Evolutionary conservation across 2,329 filamentous ascomycete genomes (phyloP).

Genomic region (Alternaria angustiovoidea): DNA sequence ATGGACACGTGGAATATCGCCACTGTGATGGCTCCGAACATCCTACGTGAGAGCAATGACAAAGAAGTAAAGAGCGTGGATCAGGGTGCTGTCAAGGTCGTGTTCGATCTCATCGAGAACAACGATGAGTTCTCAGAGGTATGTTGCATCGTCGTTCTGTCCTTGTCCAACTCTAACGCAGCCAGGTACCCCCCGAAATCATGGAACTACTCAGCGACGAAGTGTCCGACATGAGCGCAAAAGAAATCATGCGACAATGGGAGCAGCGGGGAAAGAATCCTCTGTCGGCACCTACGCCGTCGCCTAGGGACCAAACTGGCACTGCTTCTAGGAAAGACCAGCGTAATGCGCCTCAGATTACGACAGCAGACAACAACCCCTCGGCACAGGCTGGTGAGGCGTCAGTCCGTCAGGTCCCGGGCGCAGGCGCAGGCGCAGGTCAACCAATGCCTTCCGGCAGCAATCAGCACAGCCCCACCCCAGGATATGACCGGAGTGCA

Average conservation of each 20-base stretch:
- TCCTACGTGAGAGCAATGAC: slow-evolving; percentile 74
- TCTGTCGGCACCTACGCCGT: slow-evolving; percentile 60
- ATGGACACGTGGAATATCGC: slow-evolving; percentile 99
- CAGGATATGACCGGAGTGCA: slow-evolving; percentile 40
- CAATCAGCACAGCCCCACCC: slow-evolving; percentile 40
- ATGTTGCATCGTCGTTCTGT: slow-evolving; percentile 52
- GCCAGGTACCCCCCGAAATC: slow-evolving; percentile 89
- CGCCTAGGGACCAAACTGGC: slow-evolving; percentile 49
- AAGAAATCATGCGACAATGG: slow-evolving; percentile 94
- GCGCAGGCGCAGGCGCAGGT: slow-evolving; percentile 25
- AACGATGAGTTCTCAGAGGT: slow-evolving; percentile 99
- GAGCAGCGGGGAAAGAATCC: slow-evolving; percentile 78
- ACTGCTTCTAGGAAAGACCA: slow-evolving; percentile 62
- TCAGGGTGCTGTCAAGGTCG: slow-evolving; percentile 91
- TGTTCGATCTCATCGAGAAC: slow-evolving; percentile 87
- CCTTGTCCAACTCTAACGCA: slow-evolving; percentile 29
- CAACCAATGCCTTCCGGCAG: slow-evolving; percentile 24
- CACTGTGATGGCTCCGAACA: slow-evolving; percentile 96
- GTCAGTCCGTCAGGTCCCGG: slow-evolving; percentile 76
- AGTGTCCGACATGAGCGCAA: slow-evolving; percentile 88
- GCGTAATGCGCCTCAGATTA: slow-evolving; percentile 64
- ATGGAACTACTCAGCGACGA: slow-evolving; percentile 86
- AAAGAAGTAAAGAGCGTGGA: slow-evolving; percentile 73
- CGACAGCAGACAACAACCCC: slow-evolving; percentile 86
- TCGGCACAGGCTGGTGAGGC: slow-evolving; percentile 83